phyloP scores from a whole-genome alignment of 768 basidiomycete genomes.

The Guyanaporus albipodus region DNA sequence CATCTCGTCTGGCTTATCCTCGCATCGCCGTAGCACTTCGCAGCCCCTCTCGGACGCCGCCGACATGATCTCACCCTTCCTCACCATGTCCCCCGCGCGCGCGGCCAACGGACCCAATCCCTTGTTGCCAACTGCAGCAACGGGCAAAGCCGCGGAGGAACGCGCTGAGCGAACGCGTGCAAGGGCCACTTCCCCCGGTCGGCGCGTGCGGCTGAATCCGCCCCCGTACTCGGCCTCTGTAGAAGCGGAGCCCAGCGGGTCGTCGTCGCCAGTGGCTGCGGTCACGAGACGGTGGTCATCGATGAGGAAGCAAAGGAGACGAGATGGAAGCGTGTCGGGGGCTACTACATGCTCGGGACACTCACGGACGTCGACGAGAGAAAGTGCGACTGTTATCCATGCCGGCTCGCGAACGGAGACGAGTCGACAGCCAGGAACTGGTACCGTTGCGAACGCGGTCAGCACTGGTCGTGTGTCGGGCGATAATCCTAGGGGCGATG shows the following conservation, averaged over 20 bases:
- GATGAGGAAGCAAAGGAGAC: not conserved
- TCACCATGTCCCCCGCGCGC: conserved; percentile 5
- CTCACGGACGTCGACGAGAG: conserved; percentile 7
- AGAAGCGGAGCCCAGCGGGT: not conserved
- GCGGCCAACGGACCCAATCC: not conserved
- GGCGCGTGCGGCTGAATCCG: conserved; percentile 24
- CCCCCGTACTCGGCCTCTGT: conserved; percentile 21
- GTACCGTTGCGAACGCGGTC: too few relatives aligned
- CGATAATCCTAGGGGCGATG: too few relatives aligned
- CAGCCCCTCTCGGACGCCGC: conserved; percentile 14
- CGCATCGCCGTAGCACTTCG: not conserved
- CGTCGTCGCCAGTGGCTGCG: too few relatives aligned
- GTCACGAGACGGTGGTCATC: conserved; percentile 2
- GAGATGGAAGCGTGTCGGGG: conserved; percentile 5
- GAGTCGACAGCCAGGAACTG: too few relatives aligned
- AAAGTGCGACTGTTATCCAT: not conserved
- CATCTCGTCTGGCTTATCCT: not conserved
- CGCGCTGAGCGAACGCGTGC: not conserved
- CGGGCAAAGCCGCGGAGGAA: conserved; percentile 5
- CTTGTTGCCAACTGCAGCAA: not conserved
- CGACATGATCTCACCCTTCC: conserved; percentile 25
- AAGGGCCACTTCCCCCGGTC: conserved; percentile 1
- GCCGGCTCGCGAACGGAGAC: not conserved
- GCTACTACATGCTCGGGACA: conserved; percentile 5
- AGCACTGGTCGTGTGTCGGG: too few relatives aligned